Evolutionary conservation across 1,284 basidiomycete genomes (phyloP).

Genomic region (Mycena citricolor): DNA sequence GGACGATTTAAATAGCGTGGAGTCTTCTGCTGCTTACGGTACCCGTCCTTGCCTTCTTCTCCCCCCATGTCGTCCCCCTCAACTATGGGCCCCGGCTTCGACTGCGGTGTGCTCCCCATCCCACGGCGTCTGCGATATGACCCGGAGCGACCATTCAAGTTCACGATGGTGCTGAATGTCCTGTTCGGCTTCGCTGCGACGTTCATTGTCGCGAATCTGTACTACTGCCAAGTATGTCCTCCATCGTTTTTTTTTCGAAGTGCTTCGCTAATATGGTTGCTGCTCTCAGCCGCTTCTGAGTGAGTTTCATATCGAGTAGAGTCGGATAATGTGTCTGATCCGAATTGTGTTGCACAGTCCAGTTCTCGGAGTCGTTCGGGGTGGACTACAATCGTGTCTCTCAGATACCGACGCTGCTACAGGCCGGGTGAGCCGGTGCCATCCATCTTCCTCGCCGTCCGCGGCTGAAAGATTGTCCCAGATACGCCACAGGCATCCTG

Average conservation of each 20-base stretch:
- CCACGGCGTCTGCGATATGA: constrained; percentile 61
- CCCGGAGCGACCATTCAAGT: constrained; percentile 56
- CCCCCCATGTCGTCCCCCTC: too few species aligned
- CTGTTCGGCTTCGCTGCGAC: constrained; percentile 72
- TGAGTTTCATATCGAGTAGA: constrained; percentile 31
- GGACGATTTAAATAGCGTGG: too few species aligned
- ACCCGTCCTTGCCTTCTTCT: too few species aligned
- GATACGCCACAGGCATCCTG: constrained; percentile 59
- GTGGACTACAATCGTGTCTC: constrained; percentile 61
- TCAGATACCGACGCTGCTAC: constrained; percentile 46
- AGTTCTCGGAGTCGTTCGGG: constrained; percentile 52
- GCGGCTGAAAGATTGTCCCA: constrained; percentile 23
- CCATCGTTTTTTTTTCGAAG: too few species aligned
- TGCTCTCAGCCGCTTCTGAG: constrained; percentile 53
- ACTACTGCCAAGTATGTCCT: constrained; percentile 60
- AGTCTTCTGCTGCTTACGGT: too few species aligned
- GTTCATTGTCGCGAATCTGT: constrained; percentile 63
- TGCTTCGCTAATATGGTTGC: not conserved
- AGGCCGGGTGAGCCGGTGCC: constrained; percentile 39
- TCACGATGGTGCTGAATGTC: constrained; percentile 58
- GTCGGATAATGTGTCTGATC: not conserved
- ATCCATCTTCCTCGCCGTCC: not conserved
- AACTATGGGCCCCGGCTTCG: too few species aligned
- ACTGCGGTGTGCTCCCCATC: constrained; percentile 69
- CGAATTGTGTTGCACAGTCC: constrained; percentile 37